phyloP scores from a whole-genome alignment of 73 alveolate genomes.

The Blepharisma japonicum region DNA sequence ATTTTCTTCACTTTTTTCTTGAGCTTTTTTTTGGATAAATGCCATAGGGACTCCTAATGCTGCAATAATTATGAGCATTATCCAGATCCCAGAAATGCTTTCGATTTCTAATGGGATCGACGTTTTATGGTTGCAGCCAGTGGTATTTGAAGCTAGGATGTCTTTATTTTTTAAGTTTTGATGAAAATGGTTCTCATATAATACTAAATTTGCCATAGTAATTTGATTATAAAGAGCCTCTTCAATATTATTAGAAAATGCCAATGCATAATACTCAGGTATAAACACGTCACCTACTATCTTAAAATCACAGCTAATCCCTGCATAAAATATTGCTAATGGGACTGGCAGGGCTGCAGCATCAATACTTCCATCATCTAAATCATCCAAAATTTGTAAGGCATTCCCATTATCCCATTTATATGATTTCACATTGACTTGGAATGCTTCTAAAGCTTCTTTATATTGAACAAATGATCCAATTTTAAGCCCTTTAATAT shows the following conservation, averaged over 20 bases:
- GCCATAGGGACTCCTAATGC: not conserved
- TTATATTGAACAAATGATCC: not conserved
- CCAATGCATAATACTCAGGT: not conserved
- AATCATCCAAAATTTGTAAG: not conserved
- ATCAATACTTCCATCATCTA: not conserved
- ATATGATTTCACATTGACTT: not conserved
- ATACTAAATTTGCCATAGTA: not conserved
- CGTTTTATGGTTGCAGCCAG: not conserved
- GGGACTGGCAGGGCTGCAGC: slow-evolving; percentile 19
- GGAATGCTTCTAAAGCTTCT: not conserved
- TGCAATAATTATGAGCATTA: not conserved
- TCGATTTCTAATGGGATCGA: not conserved
- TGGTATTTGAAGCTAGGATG: not conserved
- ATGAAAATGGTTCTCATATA: not conserved
- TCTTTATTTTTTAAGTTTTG: not conserved
- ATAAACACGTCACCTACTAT: slow-evolving; percentile 8
- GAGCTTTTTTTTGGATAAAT: not conserved
- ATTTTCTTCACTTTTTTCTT: not conserved
- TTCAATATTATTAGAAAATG: not conserved
- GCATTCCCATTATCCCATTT: not conserved
- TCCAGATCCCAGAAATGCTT: slow-evolving; percentile 13
- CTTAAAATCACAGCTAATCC: not conserved
- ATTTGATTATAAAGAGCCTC: not conserved
- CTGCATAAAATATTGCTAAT: not conserved
- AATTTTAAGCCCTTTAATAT: not conserved